Evolutionary conservation across 1,284 basidiomycete species (phyloP).

Genomic region (Irpex rosettiformis): DNA sequence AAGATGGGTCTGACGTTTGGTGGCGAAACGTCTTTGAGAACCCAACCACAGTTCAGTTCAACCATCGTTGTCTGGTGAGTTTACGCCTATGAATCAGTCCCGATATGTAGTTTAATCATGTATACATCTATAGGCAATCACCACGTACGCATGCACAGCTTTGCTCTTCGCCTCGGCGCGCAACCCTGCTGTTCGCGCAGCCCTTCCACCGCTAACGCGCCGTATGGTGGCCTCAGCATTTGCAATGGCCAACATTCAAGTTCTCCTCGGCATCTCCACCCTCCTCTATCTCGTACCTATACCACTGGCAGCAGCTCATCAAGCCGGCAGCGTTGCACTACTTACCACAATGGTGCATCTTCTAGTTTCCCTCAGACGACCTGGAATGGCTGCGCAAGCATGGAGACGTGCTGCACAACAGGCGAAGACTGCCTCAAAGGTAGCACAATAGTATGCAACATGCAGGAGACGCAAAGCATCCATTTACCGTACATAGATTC

Average conservation of each 20-base stretch:
- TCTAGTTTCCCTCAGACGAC: conserved; percentile 69
- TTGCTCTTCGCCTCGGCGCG: conserved; percentile 59
- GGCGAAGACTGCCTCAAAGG: not conserved
- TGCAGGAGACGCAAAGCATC: too few species aligned
- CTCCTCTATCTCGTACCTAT: conserved; percentile 93
- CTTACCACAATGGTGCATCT: conserved; percentile 85
- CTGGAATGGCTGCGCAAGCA: conserved; percentile 62
- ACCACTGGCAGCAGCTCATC: conserved; percentile 89
- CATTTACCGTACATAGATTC: not conserved
- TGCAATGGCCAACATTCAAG: conserved; percentile 84
- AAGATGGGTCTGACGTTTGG: conserved; percentile 74
- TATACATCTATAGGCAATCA: conserved; percentile 67
- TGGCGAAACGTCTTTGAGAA: conserved; percentile 97
- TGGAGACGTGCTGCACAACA: conserved; percentile 44
- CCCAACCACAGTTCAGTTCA: conserved; percentile 95
- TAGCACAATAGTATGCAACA: conserved; percentile 8
- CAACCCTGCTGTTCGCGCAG: conserved; percentile 48
- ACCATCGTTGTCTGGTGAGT: conserved; percentile 88
- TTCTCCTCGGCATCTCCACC: conserved; percentile 87
- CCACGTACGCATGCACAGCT: conserved; percentile 75
- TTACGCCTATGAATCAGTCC: too few species aligned
- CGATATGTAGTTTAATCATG: conserved; percentile 4
- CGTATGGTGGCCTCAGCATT: conserved; percentile 68
- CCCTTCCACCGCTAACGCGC: conserved; percentile 67
- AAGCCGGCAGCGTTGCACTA: conserved; percentile 89